Conservation (phyloP, 164 flowering plant species). For the Cinnamomum micranthum region DNA sequence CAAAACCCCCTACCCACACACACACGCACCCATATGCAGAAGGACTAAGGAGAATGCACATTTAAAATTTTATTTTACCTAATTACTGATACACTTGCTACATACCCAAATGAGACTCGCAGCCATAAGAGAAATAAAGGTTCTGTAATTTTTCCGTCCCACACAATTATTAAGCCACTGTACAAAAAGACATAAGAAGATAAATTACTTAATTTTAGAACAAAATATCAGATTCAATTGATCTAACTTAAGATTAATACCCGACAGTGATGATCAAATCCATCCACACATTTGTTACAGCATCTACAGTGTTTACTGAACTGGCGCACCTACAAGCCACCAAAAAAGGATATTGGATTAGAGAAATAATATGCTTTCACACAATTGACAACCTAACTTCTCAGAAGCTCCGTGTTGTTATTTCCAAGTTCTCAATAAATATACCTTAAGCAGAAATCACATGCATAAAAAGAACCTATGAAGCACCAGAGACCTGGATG, state of each 20-base stretch:
- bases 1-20: too few relatives aligned
- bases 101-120: conserved; percentile 89
- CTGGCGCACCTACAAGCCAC: conserved; percentile 66
- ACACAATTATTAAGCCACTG: conserved; percentile 99
- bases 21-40: neutral
- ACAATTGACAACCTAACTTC: neutral
- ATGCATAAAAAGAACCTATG: too few relatives aligned
- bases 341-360: neutral
- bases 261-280: conserved; percentile 98
- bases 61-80: neutral
- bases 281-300: conserved; percentile 99
- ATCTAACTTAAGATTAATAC: conserved; percentile 27
- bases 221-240: neutral
- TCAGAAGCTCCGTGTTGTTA: too few relatives aligned
- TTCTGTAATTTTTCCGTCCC: conserved; percentile 78
- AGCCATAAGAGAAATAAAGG: conserved; percentile 90
- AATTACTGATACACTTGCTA: neutral
- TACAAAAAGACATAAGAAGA: neutral
- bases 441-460: too few relatives aligned
- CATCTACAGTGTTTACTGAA: conserved; percentile 98
- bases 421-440: too few relatives aligned
- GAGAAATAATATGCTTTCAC: neutral
- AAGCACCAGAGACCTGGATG: too few relatives aligned
- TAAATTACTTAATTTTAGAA: neutral
- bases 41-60: neutral